Conservation (phyloP, 139 green algal genomes). For the Ettlia oleoabundans region DNA sequence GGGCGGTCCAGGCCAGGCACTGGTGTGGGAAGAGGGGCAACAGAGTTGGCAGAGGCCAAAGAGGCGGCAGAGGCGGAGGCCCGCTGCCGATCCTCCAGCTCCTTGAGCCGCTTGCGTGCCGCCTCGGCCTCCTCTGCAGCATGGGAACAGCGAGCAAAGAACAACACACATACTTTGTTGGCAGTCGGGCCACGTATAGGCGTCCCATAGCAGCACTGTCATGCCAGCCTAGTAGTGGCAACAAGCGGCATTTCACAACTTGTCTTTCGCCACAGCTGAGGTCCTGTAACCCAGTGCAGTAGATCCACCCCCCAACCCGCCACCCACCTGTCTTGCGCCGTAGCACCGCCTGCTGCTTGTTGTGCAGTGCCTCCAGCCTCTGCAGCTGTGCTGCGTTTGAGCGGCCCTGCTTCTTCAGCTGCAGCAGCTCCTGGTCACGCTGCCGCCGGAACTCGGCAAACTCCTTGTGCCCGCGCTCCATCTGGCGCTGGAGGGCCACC, state of each 20-base stretch:
- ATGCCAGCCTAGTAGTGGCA: too few species aligned
- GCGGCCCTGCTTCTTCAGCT: constrained; percentile 63
- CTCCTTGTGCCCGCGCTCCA: constrained; percentile 60
- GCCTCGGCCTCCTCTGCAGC: constrained; percentile 79
- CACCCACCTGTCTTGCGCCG: constrained; percentile 81
- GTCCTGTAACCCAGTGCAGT: not conserved
- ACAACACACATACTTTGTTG: too few species aligned
- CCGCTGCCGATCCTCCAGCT: constrained; percentile 30
- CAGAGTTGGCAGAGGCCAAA: not conserved
- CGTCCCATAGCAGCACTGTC: too few species aligned
- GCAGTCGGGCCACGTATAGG: too few species aligned
- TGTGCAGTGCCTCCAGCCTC: constrained; percentile 69
- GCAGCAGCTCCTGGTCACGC: constrained; percentile 73
- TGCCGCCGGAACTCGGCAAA: constrained; percentile 59
- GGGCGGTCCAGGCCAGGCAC: too few species aligned
- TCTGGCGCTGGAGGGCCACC: constrained; percentile 60
- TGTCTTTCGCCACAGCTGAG: too few species aligned
- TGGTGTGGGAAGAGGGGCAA: not conserved
- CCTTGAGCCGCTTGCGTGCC: constrained; percentile 74
- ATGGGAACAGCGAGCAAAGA: not conserved
- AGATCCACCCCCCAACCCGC: not conserved
- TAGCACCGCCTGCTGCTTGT: constrained; percentile 88
- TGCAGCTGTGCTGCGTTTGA: constrained; percentile 66
- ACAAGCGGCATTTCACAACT: too few species aligned
- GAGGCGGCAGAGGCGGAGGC: not conserved